Conservation (phyloP, 1,284 basidiomycete species). For the Salmacisia buchloeana region DNA sequence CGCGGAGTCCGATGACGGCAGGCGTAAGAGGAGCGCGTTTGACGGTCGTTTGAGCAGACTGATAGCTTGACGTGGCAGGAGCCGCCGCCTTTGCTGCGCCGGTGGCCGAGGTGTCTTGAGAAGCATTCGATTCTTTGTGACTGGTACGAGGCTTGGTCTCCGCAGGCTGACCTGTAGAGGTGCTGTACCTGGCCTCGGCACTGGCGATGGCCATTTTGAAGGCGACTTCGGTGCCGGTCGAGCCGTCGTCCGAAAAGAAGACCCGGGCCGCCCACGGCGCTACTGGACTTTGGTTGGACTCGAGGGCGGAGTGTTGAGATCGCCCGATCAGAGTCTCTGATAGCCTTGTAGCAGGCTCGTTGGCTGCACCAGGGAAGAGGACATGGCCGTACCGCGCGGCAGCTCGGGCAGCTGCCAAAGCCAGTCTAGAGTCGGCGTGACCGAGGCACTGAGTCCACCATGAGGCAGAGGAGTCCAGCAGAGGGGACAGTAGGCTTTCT, state of each 20-base stretch:
- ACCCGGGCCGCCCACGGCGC: constrained; percentile 74
- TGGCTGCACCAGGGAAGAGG: constrained; percentile 83
- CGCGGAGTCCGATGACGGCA: constrained; percentile 79
- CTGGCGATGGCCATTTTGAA: constrained; percentile 73
- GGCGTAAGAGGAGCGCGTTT: constrained; percentile 10
- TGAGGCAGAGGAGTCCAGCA: constrained; percentile 85
- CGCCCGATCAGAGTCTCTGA: constrained; percentile 63
- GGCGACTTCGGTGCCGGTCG: constrained; percentile 91
- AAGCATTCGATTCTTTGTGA: neutral
- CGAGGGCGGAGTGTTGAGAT: neutral
- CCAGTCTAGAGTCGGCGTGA: constrained; percentile 70
- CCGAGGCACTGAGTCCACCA: constrained; percentile 98
- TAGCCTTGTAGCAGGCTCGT: constrained; percentile 75
- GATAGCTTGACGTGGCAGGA: neutral
- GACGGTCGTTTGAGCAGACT: neutral
- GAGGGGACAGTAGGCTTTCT: constrained; percentile 59
- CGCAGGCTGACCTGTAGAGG: neutral
- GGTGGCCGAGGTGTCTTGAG: neutral
- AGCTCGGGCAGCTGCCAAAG: constrained; percentile 78
- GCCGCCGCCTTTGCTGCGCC: neutral
- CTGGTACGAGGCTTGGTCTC: neutral
- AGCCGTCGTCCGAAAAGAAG: constrained; percentile 91
- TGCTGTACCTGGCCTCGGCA: constrained; percentile 27
- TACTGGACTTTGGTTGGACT: neutral
- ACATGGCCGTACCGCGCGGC: constrained; percentile 94